Base-by-base conservation (phyloP, 2,329 filamentous ascomycete genomes). In the Cytospora chrysosperma region DNA sequence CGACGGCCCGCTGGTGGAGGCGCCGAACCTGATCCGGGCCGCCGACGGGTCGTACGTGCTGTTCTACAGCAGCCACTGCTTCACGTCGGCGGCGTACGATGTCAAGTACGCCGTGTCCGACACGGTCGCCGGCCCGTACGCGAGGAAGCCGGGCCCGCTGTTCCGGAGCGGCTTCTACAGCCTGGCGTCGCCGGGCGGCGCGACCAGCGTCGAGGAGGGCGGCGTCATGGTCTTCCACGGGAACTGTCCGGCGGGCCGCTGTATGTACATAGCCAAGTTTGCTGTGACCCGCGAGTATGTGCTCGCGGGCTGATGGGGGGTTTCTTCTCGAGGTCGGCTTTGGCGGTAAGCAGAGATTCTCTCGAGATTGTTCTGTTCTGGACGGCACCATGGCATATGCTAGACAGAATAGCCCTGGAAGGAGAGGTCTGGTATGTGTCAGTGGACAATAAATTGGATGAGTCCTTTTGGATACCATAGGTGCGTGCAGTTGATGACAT, bases 31-130 rank as follows among this genome's bases (percentile, higher is more conserved):
- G 24, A 73, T 85, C 15, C 72, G 72, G n/a, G 75, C 76, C 4
- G 69, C 67, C 0, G 77, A 78, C 21, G 82, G 81, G 4, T 75
- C 77, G 17, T 88, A 88, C 70, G 78, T 86, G 57, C 74, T 89
- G 51, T 88, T 88, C 71, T 89, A 83, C 74, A 86, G 83, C 69
- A 83, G 81, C 50, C 82, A 87, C 62, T 87, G 85, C 73, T 89
- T 78, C 72, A 79, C 79, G 1, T 78, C 80, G 28, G 72, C 79
- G 2, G 70, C 70, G 43, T 89, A 89, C 72, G 82, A 87, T 68
- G 78, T 87, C n/a, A 81, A 81, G 60, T 88, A 85, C 69, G 86
- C 86, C 2, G 82, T 81, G 9, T 62, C 65, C n/a, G 53, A 64
- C 49, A 28, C 58, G 17, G 56, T 67, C 9, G 26, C 50, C 19